Conservation (phyloP, 2,329 filamentous ascomycete genomes). For the Capronia coronata region DNA sequence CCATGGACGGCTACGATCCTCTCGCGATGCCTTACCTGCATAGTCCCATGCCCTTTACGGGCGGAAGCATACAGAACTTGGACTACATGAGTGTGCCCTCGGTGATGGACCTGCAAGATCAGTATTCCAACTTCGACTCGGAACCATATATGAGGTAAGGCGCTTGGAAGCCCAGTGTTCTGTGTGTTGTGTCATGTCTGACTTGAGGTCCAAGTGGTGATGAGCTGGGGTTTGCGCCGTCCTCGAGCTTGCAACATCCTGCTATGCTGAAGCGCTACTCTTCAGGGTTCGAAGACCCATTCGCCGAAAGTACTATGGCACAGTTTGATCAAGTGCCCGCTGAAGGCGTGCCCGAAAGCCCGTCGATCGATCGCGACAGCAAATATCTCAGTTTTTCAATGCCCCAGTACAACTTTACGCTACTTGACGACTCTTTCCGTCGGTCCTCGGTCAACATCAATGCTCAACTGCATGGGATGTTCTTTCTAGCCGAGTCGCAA, state of each 20-base stretch:
- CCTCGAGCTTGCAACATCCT: slow-evolving; percentile 34
- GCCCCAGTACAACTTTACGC: slow-evolving; percentile 53
- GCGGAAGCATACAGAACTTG: slow-evolving; percentile 43
- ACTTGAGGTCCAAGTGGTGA: slow-evolving; percentile 41
- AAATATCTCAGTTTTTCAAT: slow-evolving; percentile 69
- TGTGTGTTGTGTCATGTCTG: slow-evolving; percentile 14
- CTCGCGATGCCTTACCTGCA: slow-evolving; percentile 59
- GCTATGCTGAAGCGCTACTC: slow-evolving; percentile 46
- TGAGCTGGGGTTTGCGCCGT: slow-evolving; percentile 45
- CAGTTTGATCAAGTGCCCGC: slow-evolving; percentile 42
- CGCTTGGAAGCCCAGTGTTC: slow-evolving; percentile 21
- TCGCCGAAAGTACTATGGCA: slow-evolving; percentile 44
- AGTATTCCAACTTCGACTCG: slow-evolving; percentile 54
- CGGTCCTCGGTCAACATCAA: slow-evolving; percentile 52
- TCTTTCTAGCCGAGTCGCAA: slow-evolving; percentile 60
- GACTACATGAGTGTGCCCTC: slow-evolving; percentile 46
- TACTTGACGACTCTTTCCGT: slow-evolving; percentile 55
- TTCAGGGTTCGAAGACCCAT: slow-evolving; percentile 44
- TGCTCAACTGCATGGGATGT: slow-evolving; percentile 62
- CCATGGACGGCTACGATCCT: slow-evolving; percentile 54
- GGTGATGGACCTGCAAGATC: slow-evolving; percentile 51
- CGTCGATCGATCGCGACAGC: slow-evolving; percentile 59
- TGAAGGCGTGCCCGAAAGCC: slow-evolving; percentile 44
- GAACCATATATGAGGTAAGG: slow-evolving; percentile 55
- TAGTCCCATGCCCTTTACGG: slow-evolving; percentile 48